A percentile compares a stretch with the other conserved stretches of the same genome.
phyloP scores from a whole-genome alignment of 768 basidiomycete genomes.

The Suillus brevipes region DNA sequence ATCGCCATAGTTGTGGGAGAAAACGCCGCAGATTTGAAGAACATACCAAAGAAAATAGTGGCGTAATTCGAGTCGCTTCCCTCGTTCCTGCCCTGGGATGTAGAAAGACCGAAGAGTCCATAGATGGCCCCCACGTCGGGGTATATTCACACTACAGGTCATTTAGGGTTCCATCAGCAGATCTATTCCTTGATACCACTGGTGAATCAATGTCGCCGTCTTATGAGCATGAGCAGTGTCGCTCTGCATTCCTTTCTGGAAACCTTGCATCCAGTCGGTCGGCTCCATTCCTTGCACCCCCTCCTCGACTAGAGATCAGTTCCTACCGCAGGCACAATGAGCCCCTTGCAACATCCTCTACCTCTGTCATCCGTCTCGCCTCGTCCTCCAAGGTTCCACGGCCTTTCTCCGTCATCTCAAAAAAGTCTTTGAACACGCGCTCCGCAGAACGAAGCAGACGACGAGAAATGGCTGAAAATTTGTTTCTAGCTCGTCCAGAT shows the following conservation, averaged over 20 bases:
- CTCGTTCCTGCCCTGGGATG: neutral
- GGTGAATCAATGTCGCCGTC: neutral
- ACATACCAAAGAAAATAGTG: neutral
- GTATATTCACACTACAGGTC: neutral
- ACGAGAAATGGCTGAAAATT: slow-evolving; percentile 37
- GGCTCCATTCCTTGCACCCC: neutral
- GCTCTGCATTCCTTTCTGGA: neutral
- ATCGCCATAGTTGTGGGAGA: neutral
- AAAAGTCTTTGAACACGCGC: slow-evolving; percentile 1
- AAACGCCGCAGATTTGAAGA: neutral
- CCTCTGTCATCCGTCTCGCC: neutral
- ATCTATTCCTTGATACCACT: neutral
- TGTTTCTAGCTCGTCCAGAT: slow-evolving; percentile 46
- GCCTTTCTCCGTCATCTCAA: neutral
- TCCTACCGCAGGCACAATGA: neutral
- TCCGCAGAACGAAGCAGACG: slow-evolving; percentile 20
- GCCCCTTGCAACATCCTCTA: neutral
- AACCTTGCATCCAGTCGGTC: neutral
- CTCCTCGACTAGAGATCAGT: neutral
- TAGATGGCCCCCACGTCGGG: too few species aligned
- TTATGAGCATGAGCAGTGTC: neutral
- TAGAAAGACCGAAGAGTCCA: neutral
- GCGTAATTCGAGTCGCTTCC: too few species aligned
- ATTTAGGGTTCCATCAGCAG: neutral
- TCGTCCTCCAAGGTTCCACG: neutral